Percentiles rank a stretch among this genome's conserved stretches.
phyloP scores from a whole-genome alignment of 306 rosid genomes.

The Dryas drummondii region DNA sequence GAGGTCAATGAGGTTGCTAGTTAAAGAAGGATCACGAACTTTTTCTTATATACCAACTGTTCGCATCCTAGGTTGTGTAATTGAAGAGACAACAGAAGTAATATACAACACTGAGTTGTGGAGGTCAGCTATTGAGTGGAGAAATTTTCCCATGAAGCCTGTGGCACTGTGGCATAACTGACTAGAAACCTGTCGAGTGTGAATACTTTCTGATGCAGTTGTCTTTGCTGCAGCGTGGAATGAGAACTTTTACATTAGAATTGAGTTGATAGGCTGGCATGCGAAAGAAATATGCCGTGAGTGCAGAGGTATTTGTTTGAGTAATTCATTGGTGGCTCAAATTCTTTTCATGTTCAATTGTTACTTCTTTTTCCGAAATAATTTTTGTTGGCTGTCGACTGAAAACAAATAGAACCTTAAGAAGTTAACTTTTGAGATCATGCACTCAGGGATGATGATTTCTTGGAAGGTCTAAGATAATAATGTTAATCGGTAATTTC shows the following conservation, averaged over 20 bases:
- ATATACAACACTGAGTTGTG: neutral
- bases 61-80: slow-evolving; percentile 25
- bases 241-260: slow-evolving; percentile 18
- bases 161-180: slow-evolving; percentile 26
- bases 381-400: slow-evolving; percentile 22
- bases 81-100: slow-evolving; percentile 25
- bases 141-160: slow-evolving; percentile 21
- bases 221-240: slow-evolving; percentile 20
- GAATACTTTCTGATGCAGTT: slow-evolving; percentile 32
- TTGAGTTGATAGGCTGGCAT: slow-evolving; percentile 31
- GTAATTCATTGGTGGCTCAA: slow-evolving; percentile 27
- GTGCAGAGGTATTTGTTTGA: slow-evolving; percentile 34
- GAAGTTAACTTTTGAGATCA: slow-evolving; percentile 26
- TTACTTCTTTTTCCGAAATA: slow-evolving; percentile 32
- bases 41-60: slow-evolving; percentile 14
- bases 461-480: slow-evolving; percentile 14
- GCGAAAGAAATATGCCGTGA: slow-evolving; percentile 36
- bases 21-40: slow-evolving; percentile 38
- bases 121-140: slow-evolving; percentile 12
- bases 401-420: slow-evolving; percentile 19
- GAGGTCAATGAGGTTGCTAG: slow-evolving; percentile 60
- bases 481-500: neutral
- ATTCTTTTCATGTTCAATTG: slow-evolving; percentile 9
- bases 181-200: slow-evolving; percentile 32
- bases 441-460: slow-evolving; percentile 31